These are phyloP conservation scores for Aurantiochytrium sp. DNA, from an alignment of 108 stramenopile species.

Conservation along the genomic window DNA sequence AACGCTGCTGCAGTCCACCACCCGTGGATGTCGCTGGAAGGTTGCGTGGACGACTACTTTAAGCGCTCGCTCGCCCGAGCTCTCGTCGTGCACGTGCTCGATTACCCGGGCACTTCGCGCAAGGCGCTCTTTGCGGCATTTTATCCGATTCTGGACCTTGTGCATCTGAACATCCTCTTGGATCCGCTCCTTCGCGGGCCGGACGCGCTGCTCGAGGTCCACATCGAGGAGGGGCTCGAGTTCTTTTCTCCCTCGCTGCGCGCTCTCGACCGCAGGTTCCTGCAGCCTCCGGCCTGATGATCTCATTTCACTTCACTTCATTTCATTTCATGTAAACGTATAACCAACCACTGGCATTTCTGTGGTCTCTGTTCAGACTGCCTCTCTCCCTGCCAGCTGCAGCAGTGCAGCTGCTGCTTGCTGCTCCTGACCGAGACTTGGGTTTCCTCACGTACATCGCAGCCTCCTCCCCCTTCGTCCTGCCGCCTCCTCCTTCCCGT, in stretches of 20 bases:
- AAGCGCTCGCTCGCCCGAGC: background rate
- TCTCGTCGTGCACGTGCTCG: background rate
- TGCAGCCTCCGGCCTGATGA: background rate
- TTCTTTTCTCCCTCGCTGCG: background rate
- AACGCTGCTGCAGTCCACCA: too few relatives aligned
- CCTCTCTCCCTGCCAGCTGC: too few relatives aligned
- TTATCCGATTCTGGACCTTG: background rate
- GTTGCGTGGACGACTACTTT: background rate
- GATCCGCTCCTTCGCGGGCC: background rate
- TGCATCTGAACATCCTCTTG: background rate
- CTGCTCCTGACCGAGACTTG: too few relatives aligned
- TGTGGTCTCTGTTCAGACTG: too few relatives aligned
- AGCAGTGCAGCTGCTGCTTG: too few relatives aligned
- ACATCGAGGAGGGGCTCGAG: background rate
- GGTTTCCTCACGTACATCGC: too few relatives aligned
- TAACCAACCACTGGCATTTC: too few relatives aligned
- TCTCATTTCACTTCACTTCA: too few relatives aligned
- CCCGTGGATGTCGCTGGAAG: background rate
- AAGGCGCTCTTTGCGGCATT: background rate
- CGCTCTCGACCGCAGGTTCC: background rate
- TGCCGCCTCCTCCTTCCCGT: too few relatives aligned
- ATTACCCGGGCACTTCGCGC: background rate
- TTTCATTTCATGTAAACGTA: too few relatives aligned
- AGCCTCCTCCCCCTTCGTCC: too few relatives aligned
- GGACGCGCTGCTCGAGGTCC: background rate